phyloP scores from a whole-genome alignment of 1,284 basidiomycete genomes.

The Meira nashicola region DNA sequence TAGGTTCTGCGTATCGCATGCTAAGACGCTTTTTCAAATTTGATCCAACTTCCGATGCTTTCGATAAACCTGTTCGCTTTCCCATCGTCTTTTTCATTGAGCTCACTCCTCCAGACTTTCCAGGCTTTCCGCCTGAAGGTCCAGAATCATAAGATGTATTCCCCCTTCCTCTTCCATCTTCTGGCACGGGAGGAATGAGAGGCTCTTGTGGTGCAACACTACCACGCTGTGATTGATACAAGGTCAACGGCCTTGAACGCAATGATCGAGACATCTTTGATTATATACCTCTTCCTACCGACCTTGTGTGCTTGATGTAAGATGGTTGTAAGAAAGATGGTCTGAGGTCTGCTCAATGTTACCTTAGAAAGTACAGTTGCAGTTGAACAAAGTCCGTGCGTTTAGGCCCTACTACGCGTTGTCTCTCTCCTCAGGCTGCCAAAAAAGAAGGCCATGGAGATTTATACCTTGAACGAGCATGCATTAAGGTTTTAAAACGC shows the following conservation, averaged over 20 bases:
- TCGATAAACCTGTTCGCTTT: slow-evolving; percentile 18
- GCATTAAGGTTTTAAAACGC: too few relatives aligned
- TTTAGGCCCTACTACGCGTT: too few relatives aligned
- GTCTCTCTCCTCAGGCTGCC: too few relatives aligned
- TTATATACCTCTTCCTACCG: too few relatives aligned
- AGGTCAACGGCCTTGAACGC: slow-evolving; percentile 48
- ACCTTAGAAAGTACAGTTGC: too few relatives aligned
- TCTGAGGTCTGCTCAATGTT: too few relatives aligned
- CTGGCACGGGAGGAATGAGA: slow-evolving; percentile 12
- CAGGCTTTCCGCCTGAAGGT: slow-evolving; percentile 5
- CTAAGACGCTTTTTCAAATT: slow-evolving; percentile 50
- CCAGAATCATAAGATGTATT: not conserved
- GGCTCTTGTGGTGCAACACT: slow-evolving; percentile 1
- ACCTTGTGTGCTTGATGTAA: too few relatives aligned
- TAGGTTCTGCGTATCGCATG: slow-evolving; percentile 49
- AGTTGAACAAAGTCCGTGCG: too few relatives aligned
- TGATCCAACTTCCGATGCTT: slow-evolving; percentile 39
- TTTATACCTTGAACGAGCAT: too few relatives aligned
- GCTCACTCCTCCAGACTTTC: not conserved
- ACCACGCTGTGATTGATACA: slow-evolving; percentile 22
- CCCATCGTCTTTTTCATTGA: slow-evolving; percentile 27
- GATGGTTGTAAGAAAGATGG: too few relatives aligned
- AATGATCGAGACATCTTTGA: slow-evolving; percentile 45
- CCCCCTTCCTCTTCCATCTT: slow-evolving; percentile 10
- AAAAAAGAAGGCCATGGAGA: too few relatives aligned